Conservation (phyloP, 768 basidiomycete species). For the Gloeopeniophorella convolvens region DNA sequence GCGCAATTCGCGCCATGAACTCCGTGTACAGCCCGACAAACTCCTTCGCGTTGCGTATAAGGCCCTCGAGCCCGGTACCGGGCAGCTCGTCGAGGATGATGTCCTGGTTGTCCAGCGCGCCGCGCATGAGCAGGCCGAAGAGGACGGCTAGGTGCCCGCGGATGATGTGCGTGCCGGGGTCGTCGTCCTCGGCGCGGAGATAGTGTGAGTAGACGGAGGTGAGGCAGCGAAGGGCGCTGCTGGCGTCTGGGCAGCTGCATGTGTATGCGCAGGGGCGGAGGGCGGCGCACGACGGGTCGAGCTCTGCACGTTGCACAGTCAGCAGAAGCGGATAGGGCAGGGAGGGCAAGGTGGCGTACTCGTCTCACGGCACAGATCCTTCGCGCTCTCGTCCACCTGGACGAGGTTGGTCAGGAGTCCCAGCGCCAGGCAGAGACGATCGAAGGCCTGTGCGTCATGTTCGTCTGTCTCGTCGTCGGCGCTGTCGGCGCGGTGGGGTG, state of each 20-base stretch:
- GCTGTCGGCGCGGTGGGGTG: slow-evolving; percentile 26
- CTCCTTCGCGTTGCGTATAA: slow-evolving; percentile 34
- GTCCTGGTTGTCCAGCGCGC: slow-evolving; percentile 28
- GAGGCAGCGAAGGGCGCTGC: slow-evolving; percentile 46
- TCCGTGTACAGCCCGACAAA: slow-evolving; percentile 39
- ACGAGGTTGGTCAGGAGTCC: slow-evolving; percentile 74
- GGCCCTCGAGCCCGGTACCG: slow-evolving; percentile 29
- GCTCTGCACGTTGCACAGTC: slow-evolving; percentile 29
- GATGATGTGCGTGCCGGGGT: slow-evolving; percentile 39
- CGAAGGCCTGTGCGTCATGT: slow-evolving; percentile 42
- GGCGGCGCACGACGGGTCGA: slow-evolving; percentile 46
- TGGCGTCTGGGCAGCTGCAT: slow-evolving; percentile 46
- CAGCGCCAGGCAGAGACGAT: slow-evolving; percentile 66
- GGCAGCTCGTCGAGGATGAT: slow-evolving; percentile 32
- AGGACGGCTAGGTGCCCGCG: slow-evolving; percentile 72
- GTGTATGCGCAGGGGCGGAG: slow-evolving; percentile 41
- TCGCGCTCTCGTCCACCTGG: slow-evolving; percentile 47
- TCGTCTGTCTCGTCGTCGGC: slow-evolving; percentile 22
- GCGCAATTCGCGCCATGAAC: slow-evolving; percentile 26
- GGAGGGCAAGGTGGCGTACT: slow-evolving; percentile 35
- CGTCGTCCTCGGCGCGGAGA: slow-evolving; percentile 25
- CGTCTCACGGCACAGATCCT: slow-evolving; percentile 39
- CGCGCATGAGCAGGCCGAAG: slow-evolving; percentile 45
- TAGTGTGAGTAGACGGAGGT: slow-evolving; percentile 42
- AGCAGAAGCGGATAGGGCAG: slow-evolving; percentile 3